A percentile compares a stretch with the other conserved stretches of the same genome.
Conservation (phyloP, 73 alveolate species). For the Tetrahymena borealis region DNA sequence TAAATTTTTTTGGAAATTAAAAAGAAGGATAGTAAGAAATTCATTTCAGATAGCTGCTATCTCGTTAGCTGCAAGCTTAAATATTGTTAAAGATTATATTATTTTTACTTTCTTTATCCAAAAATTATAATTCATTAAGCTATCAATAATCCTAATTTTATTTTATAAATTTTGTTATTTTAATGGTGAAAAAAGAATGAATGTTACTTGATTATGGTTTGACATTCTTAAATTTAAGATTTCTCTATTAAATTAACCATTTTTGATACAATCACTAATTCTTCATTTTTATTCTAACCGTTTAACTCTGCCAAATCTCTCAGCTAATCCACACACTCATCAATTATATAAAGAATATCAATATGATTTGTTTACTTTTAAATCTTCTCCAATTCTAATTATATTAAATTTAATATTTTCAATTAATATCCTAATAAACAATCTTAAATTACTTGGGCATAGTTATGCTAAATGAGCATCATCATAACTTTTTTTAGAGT, state of each 20-base stretch:
- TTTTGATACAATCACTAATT: neutral
- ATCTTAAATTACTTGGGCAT: neutral
- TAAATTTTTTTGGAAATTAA: neutral
- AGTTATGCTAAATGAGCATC: neutral
- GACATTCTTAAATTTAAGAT: neutral
- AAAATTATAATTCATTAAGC: neutral
- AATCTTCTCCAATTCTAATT: neutral
- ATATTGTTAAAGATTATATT: neutral
- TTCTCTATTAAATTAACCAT: neutral
- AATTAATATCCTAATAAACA: neutral
- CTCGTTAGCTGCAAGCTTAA: neutral
- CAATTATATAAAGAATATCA: neutral
- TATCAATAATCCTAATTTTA: neutral
- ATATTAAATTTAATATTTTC: neutral
- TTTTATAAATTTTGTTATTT: no score
- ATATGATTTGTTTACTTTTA: neutral
- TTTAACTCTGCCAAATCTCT: neutral
- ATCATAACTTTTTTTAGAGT: neutral
- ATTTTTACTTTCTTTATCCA: neutral
- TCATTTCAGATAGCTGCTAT: neutral
- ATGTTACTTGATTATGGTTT: neutral
- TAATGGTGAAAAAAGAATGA: no score
- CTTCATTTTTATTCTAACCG: neutral
- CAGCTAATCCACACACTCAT: neutral
- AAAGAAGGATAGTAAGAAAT: neutral